These are phyloP conservation scores for Diospyros lotus DNA, from an alignment of 148 eudicot species.

Conservation along the genomic window DNA sequence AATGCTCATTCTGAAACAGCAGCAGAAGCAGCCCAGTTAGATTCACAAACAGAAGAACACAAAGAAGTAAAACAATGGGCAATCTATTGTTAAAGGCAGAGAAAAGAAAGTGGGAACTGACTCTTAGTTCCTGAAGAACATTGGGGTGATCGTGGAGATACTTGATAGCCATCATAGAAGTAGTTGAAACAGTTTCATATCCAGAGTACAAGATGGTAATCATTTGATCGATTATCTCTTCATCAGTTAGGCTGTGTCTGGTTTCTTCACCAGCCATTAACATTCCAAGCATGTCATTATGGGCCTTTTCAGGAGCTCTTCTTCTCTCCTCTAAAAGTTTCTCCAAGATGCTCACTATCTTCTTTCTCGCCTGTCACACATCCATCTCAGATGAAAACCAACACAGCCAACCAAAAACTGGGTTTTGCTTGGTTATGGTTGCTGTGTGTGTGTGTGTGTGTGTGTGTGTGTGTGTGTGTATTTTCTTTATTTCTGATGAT, in stretches of 20 bases:
- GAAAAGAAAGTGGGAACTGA: no score
- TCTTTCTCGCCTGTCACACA: conserved; percentile 53
- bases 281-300: conserved; percentile 49
- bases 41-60: neutral
- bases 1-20: conserved; percentile 57
- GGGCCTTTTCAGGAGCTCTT: conserved; percentile 23
- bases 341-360: conserved; percentile 31
- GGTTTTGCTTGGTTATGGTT: no score
- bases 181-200: conserved; percentile 79
- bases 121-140: conserved; percentile 69
- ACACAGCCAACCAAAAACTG: neutral
- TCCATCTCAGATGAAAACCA: neutral
- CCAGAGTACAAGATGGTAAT: conserved; percentile 76
- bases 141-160: conserved; percentile 88
- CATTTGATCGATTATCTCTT: conserved; percentile 70
- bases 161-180: conserved; percentile 93
- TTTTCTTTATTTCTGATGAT: no score
- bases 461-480: no score
- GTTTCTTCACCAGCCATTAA: conserved; percentile 41
- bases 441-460: no score
- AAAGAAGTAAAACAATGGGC: no score
- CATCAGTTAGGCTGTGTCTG: conserved; percentile 50
- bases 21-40: no score
- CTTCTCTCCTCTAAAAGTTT: conserved; percentile 52
- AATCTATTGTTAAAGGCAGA: no score